Evolutionary conservation across 768 basidiomycete genomes (phyloP), one percentile per base, ranked within the genome.

Genomic region (Leccinum truebloodii): DNA sequence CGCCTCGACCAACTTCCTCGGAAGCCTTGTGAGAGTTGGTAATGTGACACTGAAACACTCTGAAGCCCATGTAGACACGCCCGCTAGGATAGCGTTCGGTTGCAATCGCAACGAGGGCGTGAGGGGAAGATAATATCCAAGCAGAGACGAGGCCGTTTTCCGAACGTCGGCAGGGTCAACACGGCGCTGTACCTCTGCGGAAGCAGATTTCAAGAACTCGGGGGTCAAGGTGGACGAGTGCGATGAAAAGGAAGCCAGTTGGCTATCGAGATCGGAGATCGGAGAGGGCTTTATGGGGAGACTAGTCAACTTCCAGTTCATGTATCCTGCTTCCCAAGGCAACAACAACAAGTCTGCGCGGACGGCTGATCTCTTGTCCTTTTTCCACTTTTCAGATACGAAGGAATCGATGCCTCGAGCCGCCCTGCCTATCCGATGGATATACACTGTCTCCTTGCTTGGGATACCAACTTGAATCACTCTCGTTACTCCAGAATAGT

Each of bases 401-500:
- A 73, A 67, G 16, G 79, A 78, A 46, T 74, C 72, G 8, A 80
- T 79, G 2, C 84, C 89, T 64, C 94, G 86, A 22, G 91, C 93
- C 0, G 94, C 93, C 57, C 94, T 83, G 3, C 92, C 90, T 49
- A 96, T 85, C 59, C 95, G 89, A 65, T 95, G 92, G 54, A 94
- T 79, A 71, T 97, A 96, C 64, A 87, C 83, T 22, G 93, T 89
- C 10, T 83, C 74, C 1, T 75, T 79, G 6, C 76, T 71, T 2
- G 96, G 95, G 7, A 90, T 79, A 54, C 96, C 95, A 54, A 99
- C 79, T 72, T 98, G 97, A 64, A 98, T 89, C 62, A 95, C 90
- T 41, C 94, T 86, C 0, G 92, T 92, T 22, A 95, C 90, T 20
- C 84, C 86, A 8, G 93, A 93, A 71, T 95, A 96, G 72, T 96